These are phyloP conservation scores for Dioszegia aurantiaca DNA, from an alignment of 768 basidiomycete genomes.

Conservation along the genomic window DNA sequence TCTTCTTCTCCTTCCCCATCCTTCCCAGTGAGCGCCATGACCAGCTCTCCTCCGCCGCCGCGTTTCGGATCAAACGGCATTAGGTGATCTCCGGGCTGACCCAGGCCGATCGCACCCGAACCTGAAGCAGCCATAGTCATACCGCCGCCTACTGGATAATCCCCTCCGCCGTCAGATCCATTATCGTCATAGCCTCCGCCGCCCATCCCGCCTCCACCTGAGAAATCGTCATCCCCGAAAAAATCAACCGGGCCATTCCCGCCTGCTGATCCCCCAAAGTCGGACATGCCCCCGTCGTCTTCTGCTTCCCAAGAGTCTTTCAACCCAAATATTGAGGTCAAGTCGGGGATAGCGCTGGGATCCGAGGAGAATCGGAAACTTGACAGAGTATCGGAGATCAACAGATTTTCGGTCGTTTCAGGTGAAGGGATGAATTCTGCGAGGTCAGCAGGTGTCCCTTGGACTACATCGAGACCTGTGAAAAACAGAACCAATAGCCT, in stretches of 20 bases:
- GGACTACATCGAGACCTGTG: not conserved
- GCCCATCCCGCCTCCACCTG: constrained; percentile 16
- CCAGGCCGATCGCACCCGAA: constrained; percentile 39
- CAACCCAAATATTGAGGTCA: constrained; percentile 52
- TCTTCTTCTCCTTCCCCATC: constrained; percentile 60
- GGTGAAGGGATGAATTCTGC: constrained; percentile 72
- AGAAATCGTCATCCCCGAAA: constrained; percentile 48
- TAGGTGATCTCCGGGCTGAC: constrained; percentile 53
- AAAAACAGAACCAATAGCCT: constrained; percentile 29
- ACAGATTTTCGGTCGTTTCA: constrained; percentile 62
- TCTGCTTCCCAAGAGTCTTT: constrained; percentile 36
- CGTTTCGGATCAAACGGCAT: constrained; percentile 79
- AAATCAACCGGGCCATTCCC: constrained; percentile 41
- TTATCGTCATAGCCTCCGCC: constrained; percentile 46
- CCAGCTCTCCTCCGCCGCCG: constrained; percentile 66
- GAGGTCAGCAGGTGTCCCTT: constrained; percentile 46
- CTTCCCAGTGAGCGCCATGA: constrained; percentile 78
- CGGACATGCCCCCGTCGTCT: constrained; percentile 25
- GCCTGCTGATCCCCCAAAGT: constrained; percentile 6
- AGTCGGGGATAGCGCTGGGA: constrained; percentile 59
- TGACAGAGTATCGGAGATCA: constrained; percentile 75
- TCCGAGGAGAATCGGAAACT: constrained; percentile 79
- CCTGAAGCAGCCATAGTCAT: constrained; percentile 52
- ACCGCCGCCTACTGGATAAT: constrained; percentile 38
- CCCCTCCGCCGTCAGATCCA: constrained; percentile 52